phyloP scores from a whole-genome alignment of 768 basidiomycete genomes.

The Suillus clintonianus region DNA sequence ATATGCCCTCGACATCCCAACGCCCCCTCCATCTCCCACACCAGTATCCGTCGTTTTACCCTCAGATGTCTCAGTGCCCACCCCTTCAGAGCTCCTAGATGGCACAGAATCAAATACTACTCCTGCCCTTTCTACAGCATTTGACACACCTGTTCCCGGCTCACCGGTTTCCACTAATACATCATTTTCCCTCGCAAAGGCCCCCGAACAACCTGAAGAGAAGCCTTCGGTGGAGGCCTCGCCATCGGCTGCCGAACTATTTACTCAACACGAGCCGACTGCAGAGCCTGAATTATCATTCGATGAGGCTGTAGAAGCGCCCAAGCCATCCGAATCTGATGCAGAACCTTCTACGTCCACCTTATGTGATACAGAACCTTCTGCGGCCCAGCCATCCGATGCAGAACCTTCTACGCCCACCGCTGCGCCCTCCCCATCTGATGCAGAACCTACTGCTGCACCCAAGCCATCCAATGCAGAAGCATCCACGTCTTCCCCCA shows the following conservation, averaged over 20 bases:
- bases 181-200: slow-evolving; percentile 47
- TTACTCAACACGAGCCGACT: slow-evolving; percentile 8
- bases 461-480: background rate
- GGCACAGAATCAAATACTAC: slow-evolving; percentile 52
- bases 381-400: background rate
- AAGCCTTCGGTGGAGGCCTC: background rate
- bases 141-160: slow-evolving; percentile 46
- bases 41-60: slow-evolving; percentile 9
- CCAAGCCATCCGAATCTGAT: background rate
- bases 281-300: slow-evolving; percentile 14
- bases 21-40: slow-evolving; percentile 49
- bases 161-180: slow-evolving; percentile 66
- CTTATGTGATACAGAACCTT: slow-evolving; percentile 2
- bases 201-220: slow-evolving; percentile 14
- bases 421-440: background rate
- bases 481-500: background rate
- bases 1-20: slow-evolving; percentile 52
- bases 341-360: background rate
- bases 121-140: slow-evolving; percentile 50
- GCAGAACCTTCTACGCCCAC: slow-evolving; percentile 3
- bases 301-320: slow-evolving; percentile 13
- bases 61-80: slow-evolving; percentile 2
- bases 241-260: background rate
- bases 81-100: slow-evolving; percentile 28
- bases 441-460: slow-evolving; percentile 4